phyloP scores from a whole-genome alignment of 768 basidiomycete species.

The Leccinum barrowsii region DNA sequence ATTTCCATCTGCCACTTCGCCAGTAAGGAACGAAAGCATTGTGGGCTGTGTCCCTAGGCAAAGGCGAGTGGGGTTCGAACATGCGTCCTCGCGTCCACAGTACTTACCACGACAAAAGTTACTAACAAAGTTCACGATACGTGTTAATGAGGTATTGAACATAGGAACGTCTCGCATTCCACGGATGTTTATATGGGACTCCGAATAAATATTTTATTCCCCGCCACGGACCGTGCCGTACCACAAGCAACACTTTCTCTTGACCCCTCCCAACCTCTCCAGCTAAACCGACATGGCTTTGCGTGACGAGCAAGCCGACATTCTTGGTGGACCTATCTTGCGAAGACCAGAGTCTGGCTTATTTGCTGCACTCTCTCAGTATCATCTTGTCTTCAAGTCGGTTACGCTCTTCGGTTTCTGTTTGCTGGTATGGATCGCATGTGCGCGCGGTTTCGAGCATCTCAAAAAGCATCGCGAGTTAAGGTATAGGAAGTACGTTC shows the following conservation, averaged over 20 bases:
- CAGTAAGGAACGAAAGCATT: conserved; percentile 79
- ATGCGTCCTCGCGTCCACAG: background rate
- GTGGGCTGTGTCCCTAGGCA: conserved; percentile 75
- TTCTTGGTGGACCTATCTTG: conserved; percentile 57
- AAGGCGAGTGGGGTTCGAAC: conserved; percentile 51
- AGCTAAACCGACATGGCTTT: conserved; percentile 39
- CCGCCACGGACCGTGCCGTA: conserved; percentile 21
- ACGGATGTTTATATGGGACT: conserved; percentile 3
- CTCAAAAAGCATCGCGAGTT: conserved; percentile 60
- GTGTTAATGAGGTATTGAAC: background rate
- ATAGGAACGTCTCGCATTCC: background rate
- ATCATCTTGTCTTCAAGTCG: conserved; percentile 36
- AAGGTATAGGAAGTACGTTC: conserved; percentile 59
- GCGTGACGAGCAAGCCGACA: conserved; percentile 65
- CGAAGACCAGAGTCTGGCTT: conserved; percentile 32
- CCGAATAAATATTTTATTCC: conserved; percentile 22
- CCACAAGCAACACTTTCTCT: conserved; percentile 14
- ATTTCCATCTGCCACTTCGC: conserved; percentile 62
- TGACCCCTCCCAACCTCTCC: conserved; percentile 23
- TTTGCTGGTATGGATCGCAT: conserved; percentile 33
- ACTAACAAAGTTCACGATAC: background rate
- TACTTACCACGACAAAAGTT: background rate
- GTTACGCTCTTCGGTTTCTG: conserved; percentile 35
- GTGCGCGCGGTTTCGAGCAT: conserved; percentile 40
- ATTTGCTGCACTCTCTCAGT: conserved; percentile 32